These are phyloP conservation scores for Aureobasidium sp. DNA, from an alignment of 2,329 filamentous ascomycete species.

Conservation along the genomic window DNA sequence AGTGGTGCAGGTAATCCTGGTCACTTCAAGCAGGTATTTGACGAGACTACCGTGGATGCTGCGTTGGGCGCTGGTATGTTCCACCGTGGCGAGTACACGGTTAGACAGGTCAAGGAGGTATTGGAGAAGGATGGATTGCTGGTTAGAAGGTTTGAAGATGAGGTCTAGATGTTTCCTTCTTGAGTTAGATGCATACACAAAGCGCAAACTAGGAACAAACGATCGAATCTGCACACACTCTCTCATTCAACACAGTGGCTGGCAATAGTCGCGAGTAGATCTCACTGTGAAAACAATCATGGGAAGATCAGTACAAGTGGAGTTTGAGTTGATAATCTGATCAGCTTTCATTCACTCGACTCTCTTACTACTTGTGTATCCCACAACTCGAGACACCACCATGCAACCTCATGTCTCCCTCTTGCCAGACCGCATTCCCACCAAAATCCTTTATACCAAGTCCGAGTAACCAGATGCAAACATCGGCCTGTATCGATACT, in stretches of 20 bases:
- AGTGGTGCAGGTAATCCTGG: slow-evolving; percentile 81
- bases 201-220: not conserved
- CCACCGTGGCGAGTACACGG: slow-evolving; percentile 89
- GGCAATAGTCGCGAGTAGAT: too few species aligned
- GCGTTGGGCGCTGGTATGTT: slow-evolving; percentile 97
- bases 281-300: too few species aligned
- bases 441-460: not conserved
- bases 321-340: too few species aligned
- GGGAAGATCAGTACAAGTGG: too few species aligned
- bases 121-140: slow-evolving; percentile 63
- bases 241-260: too few species aligned
- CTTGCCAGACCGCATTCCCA: too few species aligned
- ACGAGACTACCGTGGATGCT: slow-evolving; percentile 78
- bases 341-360: too few species aligned
- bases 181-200: not conserved
- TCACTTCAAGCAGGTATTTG: slow-evolving; percentile 89
- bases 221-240: not conserved
- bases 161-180: slow-evolving; percentile 23
- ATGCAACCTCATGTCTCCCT: too few species aligned
- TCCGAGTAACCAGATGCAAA: too few species aligned
- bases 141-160: slow-evolving; percentile 70
- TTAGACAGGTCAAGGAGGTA: slow-evolving; percentile 85
- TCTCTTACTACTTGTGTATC: too few species aligned
- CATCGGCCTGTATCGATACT: not conserved
- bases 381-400: too few species aligned